Evolutionary conservation across 83 land plant genomes (phyloP).

Genomic region (Larix sibirica): DNA sequence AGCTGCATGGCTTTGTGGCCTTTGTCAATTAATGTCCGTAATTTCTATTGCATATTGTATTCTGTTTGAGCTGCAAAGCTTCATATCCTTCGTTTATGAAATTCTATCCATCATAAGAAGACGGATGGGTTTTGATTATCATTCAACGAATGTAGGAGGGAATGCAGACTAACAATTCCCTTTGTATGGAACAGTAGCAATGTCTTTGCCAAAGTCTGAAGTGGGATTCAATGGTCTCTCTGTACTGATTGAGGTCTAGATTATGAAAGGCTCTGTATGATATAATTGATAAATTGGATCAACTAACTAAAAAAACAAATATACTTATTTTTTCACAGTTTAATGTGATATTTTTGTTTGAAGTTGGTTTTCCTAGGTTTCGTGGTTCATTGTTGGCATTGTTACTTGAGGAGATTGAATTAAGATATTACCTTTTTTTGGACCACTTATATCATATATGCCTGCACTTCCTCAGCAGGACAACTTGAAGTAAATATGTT

Average conservation of each 20-base stretch:
- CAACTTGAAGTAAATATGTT: too few species aligned
- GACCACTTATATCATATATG: too few species aligned
- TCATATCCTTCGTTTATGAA: neutral
- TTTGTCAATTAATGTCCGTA: neutral
- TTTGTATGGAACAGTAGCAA: neutral
- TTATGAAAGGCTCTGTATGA: neutral
- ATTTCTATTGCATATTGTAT: neutral
- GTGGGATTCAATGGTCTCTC: neutral
- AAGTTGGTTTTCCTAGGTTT: too few species aligned
- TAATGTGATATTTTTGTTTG: too few species aligned
- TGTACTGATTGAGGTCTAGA: neutral
- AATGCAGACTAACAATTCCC: neutral
- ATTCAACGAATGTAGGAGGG: neutral
- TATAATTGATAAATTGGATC: neutral
- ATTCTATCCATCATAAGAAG: constrained; percentile 1
- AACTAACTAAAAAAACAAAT: neutral
- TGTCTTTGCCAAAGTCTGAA: neutral
- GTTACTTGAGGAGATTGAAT: too few species aligned
- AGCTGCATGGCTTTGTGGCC: neutral
- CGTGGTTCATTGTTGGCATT: too few species aligned
- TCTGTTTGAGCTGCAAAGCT: neutral
- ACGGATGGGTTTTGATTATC: neutral
- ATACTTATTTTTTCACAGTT: too few species aligned
- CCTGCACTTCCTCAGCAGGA: too few species aligned
- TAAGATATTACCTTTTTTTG: too few species aligned